phyloP scores from a whole-genome alignment of 805 yeast genomes.

The Yarrowia sp. region DNA sequence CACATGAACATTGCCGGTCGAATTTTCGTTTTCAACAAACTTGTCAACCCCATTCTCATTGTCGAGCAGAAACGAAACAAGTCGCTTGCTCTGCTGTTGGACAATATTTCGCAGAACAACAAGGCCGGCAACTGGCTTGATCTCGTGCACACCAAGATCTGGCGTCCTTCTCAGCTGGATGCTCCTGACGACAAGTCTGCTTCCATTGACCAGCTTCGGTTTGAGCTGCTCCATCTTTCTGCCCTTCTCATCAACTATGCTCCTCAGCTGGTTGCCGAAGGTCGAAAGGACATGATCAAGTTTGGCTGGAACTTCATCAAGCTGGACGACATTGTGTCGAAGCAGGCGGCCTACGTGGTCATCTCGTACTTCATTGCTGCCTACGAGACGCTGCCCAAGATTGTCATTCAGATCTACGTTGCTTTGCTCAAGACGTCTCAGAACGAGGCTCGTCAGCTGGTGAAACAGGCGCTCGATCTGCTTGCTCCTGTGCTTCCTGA shows the following conservation, averaged over 20 bases:
- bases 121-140: slow-evolving; percentile 63
- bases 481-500: slow-evolving; percentile 85
- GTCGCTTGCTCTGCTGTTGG: slow-evolving; percentile 57
- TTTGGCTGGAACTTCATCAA: slow-evolving; percentile 94
- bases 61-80: slow-evolving; percentile 63
- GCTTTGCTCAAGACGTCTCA: slow-evolving; percentile 86
- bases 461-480: slow-evolving; percentile 84
- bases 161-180: slow-evolving; percentile 62
- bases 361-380: slow-evolving; percentile 85
- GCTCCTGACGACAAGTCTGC: slow-evolving; percentile 65
- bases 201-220: slow-evolving; percentile 72
- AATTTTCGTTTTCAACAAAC: slow-evolving; percentile 64
- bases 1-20: slow-evolving; percentile 59
- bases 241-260: slow-evolving; percentile 75
- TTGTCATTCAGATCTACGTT: slow-evolving; percentile 91
- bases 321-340: slow-evolving; percentile 84
- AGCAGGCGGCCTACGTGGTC: slow-evolving; percentile 90
- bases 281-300: slow-evolving; percentile 83
- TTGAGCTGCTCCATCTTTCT: slow-evolving; percentile 81
- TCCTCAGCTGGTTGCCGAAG: slow-evolving; percentile 63
- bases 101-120: slow-evolving; percentile 47
- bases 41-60: slow-evolving; percentile 70
- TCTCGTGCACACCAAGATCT: slow-evolving; percentile 65
- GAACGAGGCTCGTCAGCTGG: slow-evolving; percentile 80
- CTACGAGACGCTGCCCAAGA: slow-evolving; percentile 85